Evolutionary conservation across 2,329 filamentous ascomycete genomes (phyloP).

Genomic region (Camillea tinctor): DNA sequence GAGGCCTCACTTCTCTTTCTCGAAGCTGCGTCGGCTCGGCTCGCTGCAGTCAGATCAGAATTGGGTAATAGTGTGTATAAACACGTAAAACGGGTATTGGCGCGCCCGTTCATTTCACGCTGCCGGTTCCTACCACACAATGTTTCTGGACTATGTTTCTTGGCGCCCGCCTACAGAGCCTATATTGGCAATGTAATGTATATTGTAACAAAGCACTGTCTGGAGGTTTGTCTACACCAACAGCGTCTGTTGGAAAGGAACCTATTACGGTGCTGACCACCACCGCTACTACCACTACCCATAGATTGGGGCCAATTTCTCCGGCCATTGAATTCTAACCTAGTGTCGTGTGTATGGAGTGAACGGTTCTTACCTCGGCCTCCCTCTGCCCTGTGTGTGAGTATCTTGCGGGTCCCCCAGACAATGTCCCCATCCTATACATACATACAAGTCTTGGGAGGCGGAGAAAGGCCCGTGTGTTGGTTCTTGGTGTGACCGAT

Average conservation of each 20-base stretch:
- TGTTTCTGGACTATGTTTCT: not conserved
- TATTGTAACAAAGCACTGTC: not conserved
- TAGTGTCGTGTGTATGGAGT: not conserved
- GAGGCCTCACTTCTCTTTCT: not conserved
- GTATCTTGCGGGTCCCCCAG: not conserved
- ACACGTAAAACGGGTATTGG: not conserved
- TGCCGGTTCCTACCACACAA: too few species aligned
- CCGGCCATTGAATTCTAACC: not conserved
- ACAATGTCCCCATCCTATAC: slow-evolving; percentile 1
- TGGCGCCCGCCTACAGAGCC: not conserved
- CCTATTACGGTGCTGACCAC: not conserved
- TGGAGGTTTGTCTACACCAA: too few species aligned
- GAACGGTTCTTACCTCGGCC: too few species aligned
- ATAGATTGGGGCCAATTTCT: not conserved
- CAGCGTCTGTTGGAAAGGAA: not conserved
- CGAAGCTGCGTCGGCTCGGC: not conserved
- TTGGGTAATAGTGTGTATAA: not conserved
- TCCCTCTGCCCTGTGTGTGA: not conserved
- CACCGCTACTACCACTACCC: too few species aligned
- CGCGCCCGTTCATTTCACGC: not conserved
- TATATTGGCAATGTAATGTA: not conserved
- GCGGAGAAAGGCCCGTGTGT: not conserved
- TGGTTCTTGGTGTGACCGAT: not conserved
- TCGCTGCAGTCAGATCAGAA: not conserved
- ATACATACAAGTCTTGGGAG: not conserved